Conservation (phyloP, 1,284 basidiomycete genomes). For the Papiliotrema nemorosa region DNA sequence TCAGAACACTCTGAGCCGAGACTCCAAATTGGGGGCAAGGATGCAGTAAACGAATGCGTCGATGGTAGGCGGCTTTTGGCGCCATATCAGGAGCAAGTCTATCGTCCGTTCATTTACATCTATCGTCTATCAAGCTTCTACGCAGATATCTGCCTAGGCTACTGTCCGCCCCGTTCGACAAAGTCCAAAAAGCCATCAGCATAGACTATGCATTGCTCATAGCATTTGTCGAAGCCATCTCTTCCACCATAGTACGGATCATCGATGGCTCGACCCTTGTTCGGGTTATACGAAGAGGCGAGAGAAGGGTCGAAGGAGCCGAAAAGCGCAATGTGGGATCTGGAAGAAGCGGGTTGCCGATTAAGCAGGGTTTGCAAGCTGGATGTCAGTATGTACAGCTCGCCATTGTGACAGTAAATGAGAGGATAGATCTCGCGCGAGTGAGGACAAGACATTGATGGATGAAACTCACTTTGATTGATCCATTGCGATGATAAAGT, state of each 20-base stretch:
- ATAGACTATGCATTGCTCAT: constrained; percentile 49
- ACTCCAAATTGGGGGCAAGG: too few relatives aligned
- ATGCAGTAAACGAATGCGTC: too few relatives aligned
- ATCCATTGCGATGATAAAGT: constrained; percentile 54
- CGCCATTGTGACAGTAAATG: background rate
- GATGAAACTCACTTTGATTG: constrained; percentile 34
- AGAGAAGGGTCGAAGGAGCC: constrained; percentile 37
- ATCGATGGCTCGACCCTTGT: constrained; percentile 26
- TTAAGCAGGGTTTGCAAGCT: constrained; percentile 47
- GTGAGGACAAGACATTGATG: too few relatives aligned
- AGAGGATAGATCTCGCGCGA: background rate
- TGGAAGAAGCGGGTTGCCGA: constrained; percentile 30
- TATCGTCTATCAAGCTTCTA: too few relatives aligned
- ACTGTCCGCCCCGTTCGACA: constrained; percentile 18
- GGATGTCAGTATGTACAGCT: constrained; percentile 1
- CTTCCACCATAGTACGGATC: constrained; percentile 51
- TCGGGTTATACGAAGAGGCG: constrained; percentile 4
- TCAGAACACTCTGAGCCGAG: too few relatives aligned
- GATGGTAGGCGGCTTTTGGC: too few relatives aligned
- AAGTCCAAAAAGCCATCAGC: constrained; percentile 44
- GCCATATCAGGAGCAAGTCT: too few relatives aligned
- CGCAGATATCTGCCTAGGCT: too few relatives aligned
- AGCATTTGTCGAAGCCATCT: constrained; percentile 50
- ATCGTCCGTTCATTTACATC: too few relatives aligned
- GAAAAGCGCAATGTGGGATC: constrained; percentile 35